Evolutionary conservation across 2,329 filamentous ascomycete species (phyloP).

Genomic region (Apiospora marii): DNA sequence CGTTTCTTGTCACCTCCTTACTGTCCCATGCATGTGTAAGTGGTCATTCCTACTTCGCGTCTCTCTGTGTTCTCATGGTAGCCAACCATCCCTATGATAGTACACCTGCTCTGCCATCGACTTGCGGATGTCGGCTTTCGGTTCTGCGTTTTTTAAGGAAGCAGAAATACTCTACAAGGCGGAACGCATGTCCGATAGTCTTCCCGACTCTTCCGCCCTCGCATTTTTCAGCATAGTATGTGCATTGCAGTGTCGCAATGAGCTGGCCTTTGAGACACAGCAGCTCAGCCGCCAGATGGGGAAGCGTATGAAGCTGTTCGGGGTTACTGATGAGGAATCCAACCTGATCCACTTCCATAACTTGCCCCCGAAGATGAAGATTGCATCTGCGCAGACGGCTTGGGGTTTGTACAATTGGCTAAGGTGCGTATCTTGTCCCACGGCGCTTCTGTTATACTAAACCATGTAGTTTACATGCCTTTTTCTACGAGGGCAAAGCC

Average conservation of each 20-base stretch:
- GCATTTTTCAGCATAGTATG: not conserved
- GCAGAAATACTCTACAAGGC: slow-evolving; percentile 9
- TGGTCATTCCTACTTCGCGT: not conserved
- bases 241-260: not conserved
- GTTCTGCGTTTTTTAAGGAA: not conserved
- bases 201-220: not conserved
- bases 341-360: not conserved
- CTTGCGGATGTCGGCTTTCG: not conserved
- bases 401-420: slow-evolving; percentile 24
- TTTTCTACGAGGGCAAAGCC: not conserved
- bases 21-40: slow-evolving; percentile 31
- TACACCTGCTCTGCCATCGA: not conserved
- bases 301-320: slow-evolving; percentile 20
- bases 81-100: not conserved
- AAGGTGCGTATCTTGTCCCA: not conserved
- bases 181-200: not conserved
- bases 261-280: not conserved
- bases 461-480: not conserved
- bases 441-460: not conserved
- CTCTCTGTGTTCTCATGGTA: too few species aligned
- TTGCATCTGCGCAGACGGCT: slow-evolving; percentile 18
- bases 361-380: not conserved
- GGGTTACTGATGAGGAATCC: not conserved
- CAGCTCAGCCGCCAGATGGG: not conserved
- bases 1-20: slow-evolving; percentile 29